Base-by-base conservation (phyloP, 352 stramenopile genomes). In the Phytopythium mirpurense region DNA sequence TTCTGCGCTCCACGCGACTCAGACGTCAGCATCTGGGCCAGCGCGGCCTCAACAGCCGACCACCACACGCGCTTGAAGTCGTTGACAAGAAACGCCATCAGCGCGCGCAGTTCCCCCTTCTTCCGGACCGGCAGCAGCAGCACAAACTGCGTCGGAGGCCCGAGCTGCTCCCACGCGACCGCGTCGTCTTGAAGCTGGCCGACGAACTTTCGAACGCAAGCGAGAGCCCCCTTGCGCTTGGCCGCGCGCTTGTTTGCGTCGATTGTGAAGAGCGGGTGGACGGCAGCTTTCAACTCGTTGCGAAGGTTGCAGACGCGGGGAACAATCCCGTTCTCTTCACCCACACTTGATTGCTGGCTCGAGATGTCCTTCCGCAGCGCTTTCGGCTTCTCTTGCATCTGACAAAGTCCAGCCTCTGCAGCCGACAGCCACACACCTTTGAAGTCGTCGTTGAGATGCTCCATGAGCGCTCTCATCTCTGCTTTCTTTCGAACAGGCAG, bases 51-150 rank as follows among this genome's bases (percentile, higher is more conserved):
- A 4, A 72, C 46, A 2, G 63, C 57, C 15, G 71, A 60, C 24
- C 43, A 9, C 67, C 67, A 74, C 3, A 74, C 56, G 24, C 36
- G 47, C 45, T 61, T 60, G 1, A 69, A 47, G 10, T 67, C 47
- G 15, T 41, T 48, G 0, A 57, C 60, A 2, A 74, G 46, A 11
- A 69, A 11, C 18, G 60, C 51, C 18, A 72, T 34, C 42, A 74
- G 42, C 21, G 68, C 59, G 38, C 57, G 55, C 66, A 74, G 69
- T 35, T 74, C 59, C 12, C 34, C 43, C 51, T 74, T 74, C 8
- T 62, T 69, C 31, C 63, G 63, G 23, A 71, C 40, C 16, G 66
- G 66, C 23, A 74, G 55, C n/a, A 51, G 43, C 42, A 74, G 34
- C 0, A 55, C 51, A 21, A 74, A 72, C 35, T 57, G 63, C 0